Evolutionary conservation across 257 asterid species (phyloP), one percentile per base, ranked within the genome.

Genomic region (Ilex asprella): DNA sequence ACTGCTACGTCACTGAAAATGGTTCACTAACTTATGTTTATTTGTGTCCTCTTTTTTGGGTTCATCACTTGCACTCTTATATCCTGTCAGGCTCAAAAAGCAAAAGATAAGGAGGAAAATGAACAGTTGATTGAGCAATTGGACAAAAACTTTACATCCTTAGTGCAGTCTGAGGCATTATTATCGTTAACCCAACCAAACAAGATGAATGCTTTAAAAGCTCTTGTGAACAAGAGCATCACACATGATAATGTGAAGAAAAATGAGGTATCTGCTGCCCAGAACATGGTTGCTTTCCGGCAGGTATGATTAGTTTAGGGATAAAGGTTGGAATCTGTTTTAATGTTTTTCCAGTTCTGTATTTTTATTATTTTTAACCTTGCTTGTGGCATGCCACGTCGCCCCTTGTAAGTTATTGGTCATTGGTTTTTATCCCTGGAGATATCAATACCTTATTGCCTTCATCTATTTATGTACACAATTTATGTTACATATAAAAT

Each of bases 31-130:
- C 41, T 35, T 1, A 35, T 35, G 41, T 8, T 0, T 35, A 35
- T 35, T 12, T 46, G 10, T 46, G 52, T 46, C n/a, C 4, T 10
- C 14, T 46, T 46, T 46, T 46, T 46, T 46, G 4, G 13, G 52
- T 46, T 7, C n/a, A 63, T 71, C 59, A 58, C 39, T 58, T 73
- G 60, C 55, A 35, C 44, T 50, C 58, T 58, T 21, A 51, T 78
- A 10, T 2, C 52, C n/a, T 71, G 66, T 55, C 79, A 93, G 99
- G 99, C 99, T 66, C 81, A 93, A 80, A 89, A 87, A 55, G 95
- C 99, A 15, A 87, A 89, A 86, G 99, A 84, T 5, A 93, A 89
- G 76, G 95, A 93, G 77, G 97, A 89, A 75, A 85, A 76, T 55
- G 94, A 85, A 69, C 67, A 82, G 76, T 72, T 89, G 39, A 65